Base-by-base conservation (phyloP, 75 land plant species). In the Pseudotsuga menziesii region DNA sequence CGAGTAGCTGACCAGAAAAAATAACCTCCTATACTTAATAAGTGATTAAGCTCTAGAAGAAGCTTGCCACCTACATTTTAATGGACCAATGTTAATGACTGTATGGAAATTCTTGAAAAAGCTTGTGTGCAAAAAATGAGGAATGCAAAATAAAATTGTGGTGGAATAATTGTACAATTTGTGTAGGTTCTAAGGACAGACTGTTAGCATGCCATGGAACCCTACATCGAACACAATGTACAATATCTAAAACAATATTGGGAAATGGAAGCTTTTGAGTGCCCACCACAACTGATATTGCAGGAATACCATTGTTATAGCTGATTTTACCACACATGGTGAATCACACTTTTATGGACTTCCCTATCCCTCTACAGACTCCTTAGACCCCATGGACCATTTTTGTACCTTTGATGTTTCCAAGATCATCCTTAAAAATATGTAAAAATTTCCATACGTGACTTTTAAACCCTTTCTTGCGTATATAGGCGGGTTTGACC, bases 1-100 rank as follows among this genome's bases (percentile, higher is more conserved):
- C 96, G 96, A 35, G 96, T 94, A 32, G 98, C 96, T 58, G 98
- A 94, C 98, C 98, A 94, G 2, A 94, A 74, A 80, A 93, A 94
- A 76, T 82, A 89, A 13, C 98, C 96, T 41, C 98, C 98, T 57
- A 96, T 96, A n/a, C 98, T 83, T 12, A 94, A 78, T 27, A 94
- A 79, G 27, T 93, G 85, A 36, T 94, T 94, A 57, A 94, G 80
- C 83, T 94, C 98, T 75, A 93, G 80, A 58, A 94, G 82, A 61
- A 91, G 88, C 83, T 79, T 84, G 25, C 96, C 98, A 81, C 98
- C 98, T 94, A 78, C 77, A 81, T 20, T 41, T 48, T 16, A 80
- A 23, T 15, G 16, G 36, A 74, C 35, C 16, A 29, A 0, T 76
- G 16, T 76, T 59, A 39, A 22, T 17, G 9, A 56, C 66, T 23